Percentiles rank a stretch among this genome's conserved stretches.
Conservation (phyloP, 345 rosid species). For the Arabidopsis thaliana region TAIR10.1 NC_003074.8:6075001-6075500, state of each 20-base stretch:
- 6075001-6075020: conserved; percentile 54
- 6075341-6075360: conserved; percentile 86
- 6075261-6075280: conserved; percentile 79
- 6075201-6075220: conserved; percentile 84
- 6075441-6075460: conserved; percentile 4
- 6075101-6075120: too few species aligned
- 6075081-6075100: too few species aligned
- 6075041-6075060: conserved; percentile 72
- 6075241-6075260: conserved; percentile 76
- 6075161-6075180: conserved; percentile 39
- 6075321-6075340: conserved; percentile 68
- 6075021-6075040: conserved; percentile 44
- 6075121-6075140: too few species aligned
- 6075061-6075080: conserved; percentile 35
- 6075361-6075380: conserved; percentile 83
- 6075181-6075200: conserved; percentile 56
- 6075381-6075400: conserved; percentile 62
- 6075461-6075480: conserved; percentile 14
- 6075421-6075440: conserved; percentile 7
- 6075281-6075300: conserved; percentile 68
- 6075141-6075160: too few species aligned
- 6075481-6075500: conserved; percentile 7
- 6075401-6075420: conserved; percentile 2
- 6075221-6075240: conserved; percentile 93
- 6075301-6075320: conserved; percentile 57